phyloP scores from a whole-genome alignment of 768 basidiomycete genomes.

The Tricholoma saponaceum region DNA sequence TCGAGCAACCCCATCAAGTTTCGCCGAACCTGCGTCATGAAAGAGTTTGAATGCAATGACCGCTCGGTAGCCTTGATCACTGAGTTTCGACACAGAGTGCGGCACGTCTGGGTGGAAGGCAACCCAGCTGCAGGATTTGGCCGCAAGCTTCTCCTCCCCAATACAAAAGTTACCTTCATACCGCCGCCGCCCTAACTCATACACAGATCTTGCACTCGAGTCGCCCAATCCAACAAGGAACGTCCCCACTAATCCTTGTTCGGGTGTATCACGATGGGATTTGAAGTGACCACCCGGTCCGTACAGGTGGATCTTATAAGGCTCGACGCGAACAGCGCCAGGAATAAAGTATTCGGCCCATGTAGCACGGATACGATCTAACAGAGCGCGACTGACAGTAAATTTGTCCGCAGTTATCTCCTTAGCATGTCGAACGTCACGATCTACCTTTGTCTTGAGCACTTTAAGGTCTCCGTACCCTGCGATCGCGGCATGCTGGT shows the following conservation, averaged over 20 bases:
- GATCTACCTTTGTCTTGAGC: neutral
- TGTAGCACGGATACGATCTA: neutral
- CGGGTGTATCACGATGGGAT: conserved; percentile 24
- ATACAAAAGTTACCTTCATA: conserved; percentile 1
- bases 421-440: neutral
- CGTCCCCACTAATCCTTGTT: conserved; percentile 24
- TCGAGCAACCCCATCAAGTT: conserved; percentile 4
- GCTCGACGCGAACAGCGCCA: conserved; percentile 19
- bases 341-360: conserved; percentile 16
- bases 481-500: conserved; percentile 3
- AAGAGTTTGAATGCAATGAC: conserved; percentile 28
- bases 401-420: conserved; percentile 5
- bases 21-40: conserved; percentile 8
- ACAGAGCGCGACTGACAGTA: neutral
- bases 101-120: conserved; percentile 30
- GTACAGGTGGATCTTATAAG: conserved; percentile 29
- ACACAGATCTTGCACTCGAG: neutral
- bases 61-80: conserved; percentile 18
- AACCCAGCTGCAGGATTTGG: conserved; percentile 16
- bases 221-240: conserved; percentile 29
- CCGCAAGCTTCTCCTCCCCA: neutral
- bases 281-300: conserved; percentile 25
- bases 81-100: conserved; percentile 15
- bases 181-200: neutral
- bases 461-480: conserved; percentile 3